Evolutionary conservation across 108 stramenopile species (phyloP), one percentile per base, ranked within the genome.

Genomic region (Cylindrotheca fusiformis): DNA sequence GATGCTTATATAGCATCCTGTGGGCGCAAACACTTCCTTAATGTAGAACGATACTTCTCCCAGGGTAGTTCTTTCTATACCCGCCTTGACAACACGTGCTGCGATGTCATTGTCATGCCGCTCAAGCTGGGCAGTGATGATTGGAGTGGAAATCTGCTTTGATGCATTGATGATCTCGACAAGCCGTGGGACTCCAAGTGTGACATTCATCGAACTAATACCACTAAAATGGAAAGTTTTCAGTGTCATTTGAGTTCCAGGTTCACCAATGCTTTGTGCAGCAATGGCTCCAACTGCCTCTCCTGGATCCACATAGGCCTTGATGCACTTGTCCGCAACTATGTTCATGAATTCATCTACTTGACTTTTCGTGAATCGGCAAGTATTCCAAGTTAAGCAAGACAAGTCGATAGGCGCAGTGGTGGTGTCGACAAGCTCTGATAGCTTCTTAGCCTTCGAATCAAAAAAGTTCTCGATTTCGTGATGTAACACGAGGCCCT

Each of bases 161-260:
- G 94, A 90, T 17, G 96, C 98, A 68, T 99, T 99, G 71, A 99
- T 99, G 65, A 99, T 99, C 76, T 99, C 98, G 72, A 96, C 97
- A 32, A 99, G 62, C 6, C 98, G 94, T 23, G 98, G 98, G 60
- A 99, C 98, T 30, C 98, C 98, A 23, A 99, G 89, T 1, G 98
- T 99, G 0, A 99, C 98, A 77, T 99, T 98, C 98, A 99, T 99
- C 23, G 88, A 91, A 50, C 97, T 97, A n/a, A 99, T 97, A 23
- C 98, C 98, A 27, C 96, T 96, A 65, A 99, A 99, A 68, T 99
- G 98, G 55, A 99, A 98, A 2, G 97, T 98, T 71, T 90, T 96
- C 27, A 97, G 76, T n/a, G 96, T 97, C 96, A 97, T 97, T 60
- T 97, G 97, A 18, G 98, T 99, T 23, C 97, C 98, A 20, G 98